Evolutionary conservation across 768 basidiomycete genomes (phyloP).

Genomic region (Phaeolepiota aurea): DNA sequence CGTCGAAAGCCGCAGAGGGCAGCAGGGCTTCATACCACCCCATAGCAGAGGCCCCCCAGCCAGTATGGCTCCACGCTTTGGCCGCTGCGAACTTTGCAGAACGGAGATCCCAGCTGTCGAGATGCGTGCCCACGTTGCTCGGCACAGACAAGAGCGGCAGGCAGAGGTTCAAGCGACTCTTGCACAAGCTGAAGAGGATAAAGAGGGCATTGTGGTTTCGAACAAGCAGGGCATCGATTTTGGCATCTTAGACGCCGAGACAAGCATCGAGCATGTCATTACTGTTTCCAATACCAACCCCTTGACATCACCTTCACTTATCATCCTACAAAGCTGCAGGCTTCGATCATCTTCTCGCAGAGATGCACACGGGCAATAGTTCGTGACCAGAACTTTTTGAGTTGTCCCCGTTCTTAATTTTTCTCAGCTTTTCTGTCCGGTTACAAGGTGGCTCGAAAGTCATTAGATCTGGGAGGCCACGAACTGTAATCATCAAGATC

Average conservation of each 20-base stretch:
- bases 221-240: slow-evolving; percentile 35
- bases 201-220: slow-evolving; percentile 34
- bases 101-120: slow-evolving; percentile 13
- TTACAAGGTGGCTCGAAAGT: slow-evolving; percentile 21
- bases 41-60: background rate
- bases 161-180: slow-evolving; percentile 22
- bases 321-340: slow-evolving; percentile 14
- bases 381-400: slow-evolving; percentile 3
- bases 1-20: background rate
- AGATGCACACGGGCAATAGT: slow-evolving; percentile 17
- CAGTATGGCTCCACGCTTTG: background rate
- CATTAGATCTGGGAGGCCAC: slow-evolving; percentile 13
- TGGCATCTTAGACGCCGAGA: slow-evolving; percentile 31
- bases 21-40: background rate
- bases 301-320: slow-evolving; percentile 3
- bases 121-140: slow-evolving; percentile 18
- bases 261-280: slow-evolving; percentile 16
- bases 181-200: slow-evolving; percentile 36
- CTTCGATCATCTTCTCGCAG: slow-evolving; percentile 14
- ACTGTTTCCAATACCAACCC: slow-evolving; percentile 15
- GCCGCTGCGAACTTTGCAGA: slow-evolving; percentile 16
- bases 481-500: slow-evolving; percentile 21
- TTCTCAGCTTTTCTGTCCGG: slow-evolving; percentile 22
- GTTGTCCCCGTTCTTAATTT: background rate
- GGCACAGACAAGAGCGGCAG: slow-evolving; percentile 20